These are phyloP conservation scores for Glaciozyma martinii DNA, from an alignment of 768 basidiomycete species.

Conservation along the genomic window DNA sequence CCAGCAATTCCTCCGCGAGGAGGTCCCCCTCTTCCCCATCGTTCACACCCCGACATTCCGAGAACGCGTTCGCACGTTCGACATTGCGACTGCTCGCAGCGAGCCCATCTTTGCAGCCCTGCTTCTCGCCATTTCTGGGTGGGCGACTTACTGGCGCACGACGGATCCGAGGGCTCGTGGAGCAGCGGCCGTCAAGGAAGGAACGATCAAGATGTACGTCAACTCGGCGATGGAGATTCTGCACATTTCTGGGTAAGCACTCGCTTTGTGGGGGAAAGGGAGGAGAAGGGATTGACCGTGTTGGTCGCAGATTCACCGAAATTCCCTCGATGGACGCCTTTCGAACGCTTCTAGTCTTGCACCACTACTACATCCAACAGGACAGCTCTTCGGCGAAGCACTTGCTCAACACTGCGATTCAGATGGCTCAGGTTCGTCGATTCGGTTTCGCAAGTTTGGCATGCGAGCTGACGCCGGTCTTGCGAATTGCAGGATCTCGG, in stretches of 20 bases:
- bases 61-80: constrained; percentile 1
- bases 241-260: constrained; percentile 16
- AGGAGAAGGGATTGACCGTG: background rate
- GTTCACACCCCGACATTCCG: constrained; percentile 25
- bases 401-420: constrained; percentile 13
- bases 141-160: constrained; percentile 12
- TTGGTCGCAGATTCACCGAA: constrained; percentile 8
- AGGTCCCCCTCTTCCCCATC: constrained; percentile 21
- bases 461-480: background rate
- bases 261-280: background rate
- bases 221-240: constrained; percentile 20
- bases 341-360: constrained; percentile 19
- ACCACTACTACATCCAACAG: constrained; percentile 6
- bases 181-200: constrained; percentile 6
- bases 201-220: constrained; percentile 11
- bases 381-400: background rate
- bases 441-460: background rate
- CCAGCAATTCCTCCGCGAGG: constrained; percentile 13
- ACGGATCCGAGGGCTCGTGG: constrained; percentile 1
- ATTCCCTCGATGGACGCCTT: constrained; percentile 20
- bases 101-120: constrained; percentile 22
- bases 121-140: constrained; percentile 14
- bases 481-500: constrained; percentile 8
- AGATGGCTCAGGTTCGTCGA: constrained; percentile 1
- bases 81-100: background rate